phyloP scores from a whole-genome alignment of 192 early-diverging fungal species.

The Coemansia sp. region DNA sequence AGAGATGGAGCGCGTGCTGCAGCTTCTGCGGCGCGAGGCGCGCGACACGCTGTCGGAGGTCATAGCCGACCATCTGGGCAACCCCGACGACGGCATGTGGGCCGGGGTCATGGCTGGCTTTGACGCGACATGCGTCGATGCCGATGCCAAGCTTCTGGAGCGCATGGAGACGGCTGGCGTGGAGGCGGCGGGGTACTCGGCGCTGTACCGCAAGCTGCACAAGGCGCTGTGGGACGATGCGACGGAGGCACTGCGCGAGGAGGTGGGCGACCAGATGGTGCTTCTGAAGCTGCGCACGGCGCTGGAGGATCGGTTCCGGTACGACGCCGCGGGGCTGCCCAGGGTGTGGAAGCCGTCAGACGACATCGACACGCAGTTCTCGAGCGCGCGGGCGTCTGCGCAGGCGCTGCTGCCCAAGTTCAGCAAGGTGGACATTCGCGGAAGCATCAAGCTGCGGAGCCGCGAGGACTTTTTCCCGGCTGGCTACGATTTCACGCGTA shows the following conservation, averaged over 20 bases:
- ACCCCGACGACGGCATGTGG: slow-evolving; percentile 71
- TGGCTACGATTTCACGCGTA: slow-evolving; percentile 61
- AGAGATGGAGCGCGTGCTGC: slow-evolving; percentile 38
- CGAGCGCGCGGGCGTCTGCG: slow-evolving; percentile 65
- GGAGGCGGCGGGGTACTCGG: slow-evolving; percentile 41
- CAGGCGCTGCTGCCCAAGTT: slow-evolving; percentile 66
- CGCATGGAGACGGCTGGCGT: slow-evolving; percentile 26
- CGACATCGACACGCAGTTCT: slow-evolving; percentile 89
- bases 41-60: slow-evolving; percentile 66
- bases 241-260: slow-evolving; percentile 70
- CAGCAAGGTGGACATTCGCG: slow-evolving; percentile 65
- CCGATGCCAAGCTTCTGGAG: slow-evolving; percentile 48
- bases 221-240: slow-evolving; percentile 71
- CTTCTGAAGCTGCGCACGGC: slow-evolving; percentile 72
- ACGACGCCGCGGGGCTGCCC: slow-evolving; percentile 89
- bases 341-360: slow-evolving; percentile 93
- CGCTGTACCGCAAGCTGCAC: slow-evolving; percentile 57
- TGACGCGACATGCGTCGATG: slow-evolving; percentile 56
- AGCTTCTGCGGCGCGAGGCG: slow-evolving; percentile 15
- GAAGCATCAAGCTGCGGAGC: background rate
- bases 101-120: slow-evolving; percentile 58
- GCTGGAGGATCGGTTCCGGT: slow-evolving; percentile 91
- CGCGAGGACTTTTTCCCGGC: slow-evolving; percentile 24
- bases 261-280: slow-evolving; percentile 78
- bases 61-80: slow-evolving; percentile 66